Evolutionary conservation across 257 asterid genomes (phyloP).

Genomic region (Capsicum chinense): DNA sequence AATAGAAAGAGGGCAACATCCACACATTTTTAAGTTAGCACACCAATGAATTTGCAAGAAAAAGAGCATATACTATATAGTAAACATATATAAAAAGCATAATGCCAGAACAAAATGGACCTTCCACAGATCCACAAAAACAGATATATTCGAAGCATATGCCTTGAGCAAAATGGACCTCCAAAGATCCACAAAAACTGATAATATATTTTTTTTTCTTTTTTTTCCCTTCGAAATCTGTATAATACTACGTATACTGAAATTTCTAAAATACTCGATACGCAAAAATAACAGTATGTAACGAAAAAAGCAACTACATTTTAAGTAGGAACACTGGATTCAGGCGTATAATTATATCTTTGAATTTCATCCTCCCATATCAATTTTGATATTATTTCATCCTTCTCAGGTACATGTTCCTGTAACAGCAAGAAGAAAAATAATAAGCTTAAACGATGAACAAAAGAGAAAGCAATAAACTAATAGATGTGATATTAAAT

Average conservation of each 20-base stretch:
- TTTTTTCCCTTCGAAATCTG: background rate
- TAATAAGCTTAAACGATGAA: background rate
- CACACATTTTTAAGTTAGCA: background rate
- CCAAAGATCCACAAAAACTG: conserved; percentile 22
- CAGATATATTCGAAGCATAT: background rate
- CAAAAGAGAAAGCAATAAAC: background rate
- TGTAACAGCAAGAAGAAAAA: conserved; percentile 19
- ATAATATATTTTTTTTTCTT: rapidly evolving
- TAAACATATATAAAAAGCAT: background rate
- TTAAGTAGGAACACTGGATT: conserved; percentile 48
- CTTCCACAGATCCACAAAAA: conserved; percentile 3
- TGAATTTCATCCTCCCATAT: conserved; percentile 54
- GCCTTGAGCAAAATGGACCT: background rate
- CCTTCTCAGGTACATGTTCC: conserved; percentile 80
- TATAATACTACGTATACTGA: background rate
- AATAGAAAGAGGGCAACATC: background rate
- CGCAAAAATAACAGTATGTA: background rate
- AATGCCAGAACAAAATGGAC: background rate
- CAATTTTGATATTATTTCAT: conserved; percentile 69
- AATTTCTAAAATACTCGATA: background rate
- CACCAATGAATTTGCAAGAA: background rate
- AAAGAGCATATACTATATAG: background rate
- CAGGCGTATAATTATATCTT: conserved; percentile 47
- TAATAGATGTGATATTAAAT: background rate
- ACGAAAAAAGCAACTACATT: too few species aligned